Percentiles rank a stretch among this genome's conserved stretches.
Evolutionary conservation across 2,329 filamentous ascomycete genomes (phyloP).

Genomic region (Trichoderma sp.): DNA sequence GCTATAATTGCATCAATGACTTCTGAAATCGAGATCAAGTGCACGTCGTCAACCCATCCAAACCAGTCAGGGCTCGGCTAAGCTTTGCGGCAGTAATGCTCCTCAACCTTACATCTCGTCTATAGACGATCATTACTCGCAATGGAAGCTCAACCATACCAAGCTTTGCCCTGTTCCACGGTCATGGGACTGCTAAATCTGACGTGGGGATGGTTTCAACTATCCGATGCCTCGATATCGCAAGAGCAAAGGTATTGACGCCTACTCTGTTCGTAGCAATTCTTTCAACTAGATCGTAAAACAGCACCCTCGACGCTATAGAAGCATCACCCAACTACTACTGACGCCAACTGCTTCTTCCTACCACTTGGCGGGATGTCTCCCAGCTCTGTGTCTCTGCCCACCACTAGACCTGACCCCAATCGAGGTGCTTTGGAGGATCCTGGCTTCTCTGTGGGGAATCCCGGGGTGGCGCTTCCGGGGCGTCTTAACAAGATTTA

Average conservation of each 20-base stretch:
- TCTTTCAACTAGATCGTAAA: background rate
- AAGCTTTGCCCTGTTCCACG: slow-evolving; percentile 14
- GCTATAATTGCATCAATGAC: background rate
- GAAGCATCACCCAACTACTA: background rate
- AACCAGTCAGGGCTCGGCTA: background rate
- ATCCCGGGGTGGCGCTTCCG: background rate
- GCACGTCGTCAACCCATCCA: background rate
- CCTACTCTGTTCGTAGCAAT: background rate
- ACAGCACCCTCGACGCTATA: background rate
- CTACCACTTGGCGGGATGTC: background rate
- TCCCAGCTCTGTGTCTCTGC: background rate
- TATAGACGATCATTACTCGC: slow-evolving; percentile 2
- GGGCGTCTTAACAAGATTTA: background rate
- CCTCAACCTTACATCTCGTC: background rate
- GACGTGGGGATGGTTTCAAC: background rate
- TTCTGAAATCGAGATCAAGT: background rate
- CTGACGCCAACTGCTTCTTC: background rate
- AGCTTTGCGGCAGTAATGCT: background rate
- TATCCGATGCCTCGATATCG: background rate
- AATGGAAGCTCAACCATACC: background rate
- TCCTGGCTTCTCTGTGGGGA: background rate
- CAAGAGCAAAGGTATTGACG: background rate
- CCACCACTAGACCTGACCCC: background rate
- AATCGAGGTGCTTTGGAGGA: background rate
- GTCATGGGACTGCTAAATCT: slow-evolving; percentile 11